Evolutionary conservation across 495 filamentous ascomycete genomes (phyloP).

Genomic region (Penicillium parvum): DNA sequence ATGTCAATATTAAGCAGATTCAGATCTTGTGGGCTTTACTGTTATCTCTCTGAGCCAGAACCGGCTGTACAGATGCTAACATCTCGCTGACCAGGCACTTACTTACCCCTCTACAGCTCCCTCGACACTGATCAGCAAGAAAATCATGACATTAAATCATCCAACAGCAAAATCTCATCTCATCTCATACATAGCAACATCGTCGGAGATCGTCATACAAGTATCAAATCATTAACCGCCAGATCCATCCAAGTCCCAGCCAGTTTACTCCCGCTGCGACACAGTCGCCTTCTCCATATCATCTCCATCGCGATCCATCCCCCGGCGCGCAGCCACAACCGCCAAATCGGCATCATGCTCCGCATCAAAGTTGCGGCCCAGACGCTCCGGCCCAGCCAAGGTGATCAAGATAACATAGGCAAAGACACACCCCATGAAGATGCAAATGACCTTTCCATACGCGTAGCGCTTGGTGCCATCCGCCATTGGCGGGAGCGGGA

Average conservation of each 20-base stretch:
- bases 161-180: background rate
- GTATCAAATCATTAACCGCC: background rate
- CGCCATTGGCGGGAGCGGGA: constrained; percentile 60
- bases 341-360: constrained; percentile 61
- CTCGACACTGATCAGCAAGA: too few relatives aligned
- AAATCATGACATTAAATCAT: too few relatives aligned
- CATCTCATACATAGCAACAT: too few relatives aligned
- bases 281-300: constrained; percentile 19
- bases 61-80: too few relatives aligned
- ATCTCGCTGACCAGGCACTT: too few relatives aligned
- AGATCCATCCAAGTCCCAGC: background rate
- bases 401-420: constrained; percentile 73
- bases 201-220: background rate
- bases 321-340: constrained; percentile 32
- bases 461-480: constrained; percentile 55
- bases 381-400: constrained; percentile 70
- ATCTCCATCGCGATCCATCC: constrained; percentile 5
- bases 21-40: constrained; percentile 5
- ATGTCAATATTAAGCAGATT: constrained; percentile 19
- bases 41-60: too few relatives aligned
- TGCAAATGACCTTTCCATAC: constrained; percentile 87
- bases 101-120: too few relatives aligned
- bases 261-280: constrained; percentile 1
- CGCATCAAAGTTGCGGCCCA: constrained; percentile 62
- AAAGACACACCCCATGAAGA: constrained; percentile 92